Evolutionary conservation across 768 basidiomycete species (phyloP).

Genomic region (Kwoniella sp.): DNA sequence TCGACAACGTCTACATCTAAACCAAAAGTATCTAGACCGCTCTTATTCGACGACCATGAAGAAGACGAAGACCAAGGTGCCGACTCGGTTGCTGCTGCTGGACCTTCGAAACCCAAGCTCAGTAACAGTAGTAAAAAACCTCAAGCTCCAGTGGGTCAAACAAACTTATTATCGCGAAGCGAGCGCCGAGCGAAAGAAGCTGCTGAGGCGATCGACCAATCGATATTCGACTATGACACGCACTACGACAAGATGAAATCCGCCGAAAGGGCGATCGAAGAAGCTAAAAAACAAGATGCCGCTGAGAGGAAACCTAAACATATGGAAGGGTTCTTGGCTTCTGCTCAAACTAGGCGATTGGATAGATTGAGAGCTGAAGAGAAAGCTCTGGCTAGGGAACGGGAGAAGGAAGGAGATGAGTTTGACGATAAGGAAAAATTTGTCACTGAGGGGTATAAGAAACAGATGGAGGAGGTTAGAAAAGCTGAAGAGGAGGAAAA

Average conservation of each 20-base stretch:
- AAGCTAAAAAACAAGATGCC: conserved; percentile 72
- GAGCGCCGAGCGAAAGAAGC: conserved; percentile 62
- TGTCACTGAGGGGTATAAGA: conserved; percentile 95
- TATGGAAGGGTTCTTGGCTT: conserved; percentile 72
- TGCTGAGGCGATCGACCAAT: conserved; percentile 75
- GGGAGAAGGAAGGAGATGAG: conserved; percentile 88
- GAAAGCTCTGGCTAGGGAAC: conserved; percentile 92
- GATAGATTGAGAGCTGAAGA: conserved; percentile 94
- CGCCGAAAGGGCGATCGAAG: conserved; percentile 72
- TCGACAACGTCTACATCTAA: no score
- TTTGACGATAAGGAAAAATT: conserved; percentile 95
- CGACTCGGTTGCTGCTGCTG: conserved; percentile 14
- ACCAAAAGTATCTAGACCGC: conserved; percentile 59
- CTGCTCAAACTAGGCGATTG: conserved; percentile 82
- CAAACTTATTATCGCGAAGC: conserved; percentile 33
- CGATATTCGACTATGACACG: conserved; percentile 93
- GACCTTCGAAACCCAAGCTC: conserved; percentile 16
- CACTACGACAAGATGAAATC: conserved; percentile 95
- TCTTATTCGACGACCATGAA: conserved; percentile 65
- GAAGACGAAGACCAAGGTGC: conserved; percentile 60
- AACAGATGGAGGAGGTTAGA: conserved; percentile 89
- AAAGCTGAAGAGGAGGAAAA: conserved; percentile 91
- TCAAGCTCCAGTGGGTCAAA: conserved; percentile 7
- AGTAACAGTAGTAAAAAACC: not conserved
- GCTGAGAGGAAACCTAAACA: conserved; percentile 93